phyloP scores from a whole-genome alignment of 75 land plant genomes.

The Picea sitchensis region DNA sequence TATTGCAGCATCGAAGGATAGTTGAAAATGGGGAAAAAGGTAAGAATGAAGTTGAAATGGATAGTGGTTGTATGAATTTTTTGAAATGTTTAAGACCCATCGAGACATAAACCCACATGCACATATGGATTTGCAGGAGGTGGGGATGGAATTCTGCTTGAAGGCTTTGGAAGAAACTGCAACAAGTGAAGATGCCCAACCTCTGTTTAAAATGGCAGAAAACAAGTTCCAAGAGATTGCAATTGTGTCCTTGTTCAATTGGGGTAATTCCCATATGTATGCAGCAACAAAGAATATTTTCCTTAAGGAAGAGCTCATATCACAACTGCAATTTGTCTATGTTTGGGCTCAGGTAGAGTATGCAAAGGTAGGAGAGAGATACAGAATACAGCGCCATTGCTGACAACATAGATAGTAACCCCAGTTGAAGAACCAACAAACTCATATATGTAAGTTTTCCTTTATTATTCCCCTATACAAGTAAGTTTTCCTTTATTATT shows the following conservation, averaged over 20 bases:
- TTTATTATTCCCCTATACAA: no score
- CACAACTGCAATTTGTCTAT: constrained; percentile 42
- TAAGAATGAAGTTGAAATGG: constrained; percentile 22
- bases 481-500: no score
- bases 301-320: constrained; percentile 29
- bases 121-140: constrained; percentile 65
- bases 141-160: constrained; percentile 71
- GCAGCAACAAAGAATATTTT: constrained; percentile 51
- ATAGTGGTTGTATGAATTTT: constrained; percentile 61
- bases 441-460: no score
- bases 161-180: constrained; percentile 76
- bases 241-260: constrained; percentile 74
- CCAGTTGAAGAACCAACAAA: no score
- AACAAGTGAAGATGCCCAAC: constrained; percentile 63
- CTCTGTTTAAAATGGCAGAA: constrained; percentile 57
- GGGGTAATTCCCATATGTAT: constrained; percentile 84
- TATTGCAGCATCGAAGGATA: neutral
- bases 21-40: neutral
- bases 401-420: no score
- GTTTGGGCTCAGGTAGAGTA: constrained; percentile 68
- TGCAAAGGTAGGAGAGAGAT: constrained; percentile 41
- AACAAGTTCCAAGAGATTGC: constrained; percentile 72
- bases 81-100: constrained; percentile 59
- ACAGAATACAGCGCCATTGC: neutral
- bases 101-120: constrained; percentile 65